These are phyloP conservation scores for Talaromyces sp. DNA, from an alignment of 2,329 filamentous ascomycete genomes.

Conservation along the genomic window DNA sequence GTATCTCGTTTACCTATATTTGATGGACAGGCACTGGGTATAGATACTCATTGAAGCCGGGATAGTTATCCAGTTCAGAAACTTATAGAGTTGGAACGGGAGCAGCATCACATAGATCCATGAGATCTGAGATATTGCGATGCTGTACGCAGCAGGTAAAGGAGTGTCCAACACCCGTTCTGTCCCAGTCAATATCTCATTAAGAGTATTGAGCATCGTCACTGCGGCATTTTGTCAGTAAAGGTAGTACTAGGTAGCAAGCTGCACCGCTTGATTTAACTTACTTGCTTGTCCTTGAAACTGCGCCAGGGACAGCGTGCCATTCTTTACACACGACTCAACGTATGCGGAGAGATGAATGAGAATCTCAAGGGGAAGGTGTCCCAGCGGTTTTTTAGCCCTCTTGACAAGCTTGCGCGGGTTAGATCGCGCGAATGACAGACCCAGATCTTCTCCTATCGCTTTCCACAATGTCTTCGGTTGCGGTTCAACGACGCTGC, in stretches of 20 bases:
- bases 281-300: constrained; percentile 44
- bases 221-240: constrained; percentile 39
- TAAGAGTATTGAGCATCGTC: constrained; percentile 65
- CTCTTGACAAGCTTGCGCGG: constrained; percentile 77
- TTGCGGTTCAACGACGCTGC: constrained; percentile 34
- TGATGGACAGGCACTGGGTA: too few species aligned
- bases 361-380: constrained; percentile 81
- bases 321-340: constrained; percentile 58
- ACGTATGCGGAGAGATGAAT: constrained; percentile 70
- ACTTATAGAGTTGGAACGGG: constrained; percentile 73
- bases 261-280: too few species aligned
- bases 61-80: constrained; percentile 73
- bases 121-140: constrained; percentile 82
- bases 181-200: constrained; percentile 71
- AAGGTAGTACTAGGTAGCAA: too few species aligned
- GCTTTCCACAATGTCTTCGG: constrained; percentile 62
- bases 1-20: background rate
- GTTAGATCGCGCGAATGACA: constrained; percentile 77
- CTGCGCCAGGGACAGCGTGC: constrained; percentile 38
- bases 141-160: constrained; percentile 79
- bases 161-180: constrained; percentile 82
- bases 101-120: constrained; percentile 81
- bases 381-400: constrained; percentile 72
- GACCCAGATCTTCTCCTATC: constrained; percentile 71
- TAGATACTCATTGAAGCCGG: constrained; percentile 65